A percentile compares a stretch with the other conserved stretches of the same genome.
These are phyloP conservation scores for Myxozyma neotropica DNA, from an alignment of 805 yeast species.

Conservation along the genomic window DNA sequence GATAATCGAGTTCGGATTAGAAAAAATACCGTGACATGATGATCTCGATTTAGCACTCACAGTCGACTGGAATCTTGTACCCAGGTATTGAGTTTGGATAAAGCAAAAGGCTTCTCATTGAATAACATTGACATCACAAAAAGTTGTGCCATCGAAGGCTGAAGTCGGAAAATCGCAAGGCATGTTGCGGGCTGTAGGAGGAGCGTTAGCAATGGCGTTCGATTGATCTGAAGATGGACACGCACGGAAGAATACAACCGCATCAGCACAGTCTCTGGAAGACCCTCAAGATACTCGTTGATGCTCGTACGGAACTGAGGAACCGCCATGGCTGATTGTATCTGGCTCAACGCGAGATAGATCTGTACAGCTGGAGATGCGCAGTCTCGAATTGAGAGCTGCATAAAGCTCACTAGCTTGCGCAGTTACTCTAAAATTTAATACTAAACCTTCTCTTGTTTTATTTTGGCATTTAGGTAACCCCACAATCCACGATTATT, in stretches of 20 bases:
- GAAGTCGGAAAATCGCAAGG: slow-evolving; percentile 82
- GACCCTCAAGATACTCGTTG: slow-evolving; percentile 84
- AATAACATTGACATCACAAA: slow-evolving; percentile 85
- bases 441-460: too few species aligned
- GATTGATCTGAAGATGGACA: slow-evolving; percentile 7
- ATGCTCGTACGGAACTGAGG: slow-evolving; percentile 35
- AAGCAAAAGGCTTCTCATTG: slow-evolving; percentile 69
- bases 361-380: too few species aligned
- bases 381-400: too few species aligned
- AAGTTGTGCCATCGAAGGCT: slow-evolving; percentile 88
- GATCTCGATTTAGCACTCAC: slow-evolving; percentile 36
- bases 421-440: too few species aligned
- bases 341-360: too few species aligned
- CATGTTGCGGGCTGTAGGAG: slow-evolving; percentile 77
- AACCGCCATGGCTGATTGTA: slow-evolving; percentile 23
- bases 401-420: too few species aligned
- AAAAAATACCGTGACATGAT: not conserved
- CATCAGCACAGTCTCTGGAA: slow-evolving; percentile 83
- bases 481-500: too few species aligned
- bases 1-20: slow-evolving; percentile 39
- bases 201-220: not conserved
- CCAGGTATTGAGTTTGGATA: slow-evolving; percentile 73
- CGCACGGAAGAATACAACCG: slow-evolving; percentile 56
- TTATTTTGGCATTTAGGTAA: too few species aligned
- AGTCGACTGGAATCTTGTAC: slow-evolving; percentile 60